phyloP scores from a whole-genome alignment of 2,329 filamentous ascomycete genomes.

The Amauroascus verrucosus region DNA sequence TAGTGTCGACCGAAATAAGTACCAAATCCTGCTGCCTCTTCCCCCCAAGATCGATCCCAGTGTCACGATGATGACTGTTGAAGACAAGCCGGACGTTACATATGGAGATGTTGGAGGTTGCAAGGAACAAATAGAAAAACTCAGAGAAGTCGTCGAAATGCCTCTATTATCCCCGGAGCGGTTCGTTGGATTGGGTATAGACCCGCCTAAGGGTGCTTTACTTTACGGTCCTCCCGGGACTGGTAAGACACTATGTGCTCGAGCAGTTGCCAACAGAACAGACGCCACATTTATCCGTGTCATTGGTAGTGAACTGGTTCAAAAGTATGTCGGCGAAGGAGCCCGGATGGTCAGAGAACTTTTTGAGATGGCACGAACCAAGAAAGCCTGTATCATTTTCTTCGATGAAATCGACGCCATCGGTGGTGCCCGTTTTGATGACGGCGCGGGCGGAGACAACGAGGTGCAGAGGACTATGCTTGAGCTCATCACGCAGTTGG shows the following conservation, averaged over 20 bases:
- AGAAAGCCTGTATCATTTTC: slow-evolving; percentile 99
- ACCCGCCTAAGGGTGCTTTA: slow-evolving; percentile 92
- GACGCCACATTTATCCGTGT: slow-evolving; percentile 98
- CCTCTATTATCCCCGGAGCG: slow-evolving; percentile 89
- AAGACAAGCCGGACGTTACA: slow-evolving; percentile 98
- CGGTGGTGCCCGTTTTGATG: slow-evolving; percentile 90
- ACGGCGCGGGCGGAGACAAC: slow-evolving; percentile 92
- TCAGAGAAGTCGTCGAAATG: slow-evolving; percentile 98
- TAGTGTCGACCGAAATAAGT: slow-evolving; percentile 93
- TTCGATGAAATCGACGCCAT: slow-evolving; percentile 98
- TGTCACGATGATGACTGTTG: slow-evolving; percentile 99
- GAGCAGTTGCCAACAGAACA: slow-evolving; percentile 94
- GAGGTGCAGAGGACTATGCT: slow-evolving; percentile 97
- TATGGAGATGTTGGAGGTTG: slow-evolving; percentile 98
- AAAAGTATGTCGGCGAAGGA: slow-evolving; percentile 98
- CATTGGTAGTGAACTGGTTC: slow-evolving; percentile 93
- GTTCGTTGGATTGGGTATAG: slow-evolving; percentile 97
- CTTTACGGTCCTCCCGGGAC: slow-evolving; percentile 95
- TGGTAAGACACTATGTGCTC: slow-evolving; percentile 96
- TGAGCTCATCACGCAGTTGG: slow-evolving; percentile 91
- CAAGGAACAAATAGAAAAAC: slow-evolving; percentile 99
- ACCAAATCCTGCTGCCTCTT: slow-evolving; percentile 92
- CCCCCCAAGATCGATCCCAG: slow-evolving; percentile 98
- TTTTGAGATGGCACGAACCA: slow-evolving; percentile 98
- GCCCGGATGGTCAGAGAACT: slow-evolving; percentile 97